Percentiles rank a stretch among this genome's conserved stretches.
These are phyloP conservation scores for Phaeosphaeriaceae sp. DNA, from an alignment of 2,329 filamentous ascomycete species.

Conservation along the genomic window DNA sequence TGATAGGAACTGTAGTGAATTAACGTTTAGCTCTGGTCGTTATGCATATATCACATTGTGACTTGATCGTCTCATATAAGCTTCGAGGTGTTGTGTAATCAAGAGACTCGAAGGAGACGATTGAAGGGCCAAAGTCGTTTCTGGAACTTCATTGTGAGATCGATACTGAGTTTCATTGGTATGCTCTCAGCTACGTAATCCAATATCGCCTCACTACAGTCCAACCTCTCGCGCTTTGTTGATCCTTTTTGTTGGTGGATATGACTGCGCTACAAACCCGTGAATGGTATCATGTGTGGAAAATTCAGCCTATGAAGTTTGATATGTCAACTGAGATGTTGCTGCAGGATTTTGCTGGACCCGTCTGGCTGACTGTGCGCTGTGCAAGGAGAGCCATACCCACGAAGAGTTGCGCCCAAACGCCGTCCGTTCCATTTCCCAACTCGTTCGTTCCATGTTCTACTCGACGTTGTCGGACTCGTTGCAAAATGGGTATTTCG, in stretches of 20 bases:
- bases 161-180: background rate
- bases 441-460: background rate
- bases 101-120: background rate
- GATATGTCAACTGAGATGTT: conserved; percentile 28
- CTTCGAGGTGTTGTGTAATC: background rate
- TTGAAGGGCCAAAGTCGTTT: background rate
- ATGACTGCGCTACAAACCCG: background rate
- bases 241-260: background rate
- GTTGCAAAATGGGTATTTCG: background rate
- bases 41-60: background rate
- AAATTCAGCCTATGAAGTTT: conserved; percentile 26
- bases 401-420: conserved; percentile 26
- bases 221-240: background rate
- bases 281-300: conserved; percentile 34
- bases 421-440: conserved; percentile 10
- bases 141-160: background rate
- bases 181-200: background rate
- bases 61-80: background rate
- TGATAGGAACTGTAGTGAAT: background rate
- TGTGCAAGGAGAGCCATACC: conserved; percentile 24
- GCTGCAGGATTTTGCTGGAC: conserved; percentile 8
- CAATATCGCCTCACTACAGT: background rate
- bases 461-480: background rate
- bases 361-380: conserved; percentile 5
- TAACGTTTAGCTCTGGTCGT: background rate